Evolutionary conservation across 1,139 yeast species (phyloP).

Genomic region (Pichia sp.): DNA sequence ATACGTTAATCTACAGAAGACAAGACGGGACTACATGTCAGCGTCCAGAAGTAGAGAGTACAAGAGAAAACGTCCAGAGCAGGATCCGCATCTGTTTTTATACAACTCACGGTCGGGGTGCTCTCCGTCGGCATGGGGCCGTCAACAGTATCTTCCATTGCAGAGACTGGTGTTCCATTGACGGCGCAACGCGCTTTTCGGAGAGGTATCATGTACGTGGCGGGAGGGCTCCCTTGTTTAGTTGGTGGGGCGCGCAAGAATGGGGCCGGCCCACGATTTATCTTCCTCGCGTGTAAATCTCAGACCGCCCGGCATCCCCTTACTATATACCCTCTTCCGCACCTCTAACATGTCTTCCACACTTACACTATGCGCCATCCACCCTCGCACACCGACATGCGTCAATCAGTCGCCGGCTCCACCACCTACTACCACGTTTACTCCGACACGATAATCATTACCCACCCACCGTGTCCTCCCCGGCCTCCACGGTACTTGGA

Average conservation of each 20-base stretch:
- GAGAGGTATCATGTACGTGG: background rate
- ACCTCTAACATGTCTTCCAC: background rate
- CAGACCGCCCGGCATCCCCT: conserved; percentile 5
- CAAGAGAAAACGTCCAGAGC: background rate
- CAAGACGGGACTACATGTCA: background rate
- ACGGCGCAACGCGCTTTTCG: background rate
- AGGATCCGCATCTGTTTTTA: background rate
- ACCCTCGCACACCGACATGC: background rate
- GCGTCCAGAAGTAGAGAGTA: background rate
- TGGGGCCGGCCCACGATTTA: conserved; percentile 14
- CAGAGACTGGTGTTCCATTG: too few relatives aligned
- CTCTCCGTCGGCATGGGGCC: too few relatives aligned
- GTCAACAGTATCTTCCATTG: too few relatives aligned
- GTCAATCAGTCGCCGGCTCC: background rate
- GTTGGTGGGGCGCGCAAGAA: background rate
- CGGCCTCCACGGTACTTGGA: background rate
- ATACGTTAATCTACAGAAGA: background rate
- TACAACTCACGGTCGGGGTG: background rate
- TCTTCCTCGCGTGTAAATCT: conserved; percentile 9
- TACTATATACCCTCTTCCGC: background rate
- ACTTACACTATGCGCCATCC: background rate
- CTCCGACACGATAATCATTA: background rate
- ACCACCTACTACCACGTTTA: background rate
- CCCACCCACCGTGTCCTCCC: background rate
- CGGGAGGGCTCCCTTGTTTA: too few relatives aligned